Conservation (phyloP, 208 protist genomes). For the Tritrichomonas foetus region DNA sequence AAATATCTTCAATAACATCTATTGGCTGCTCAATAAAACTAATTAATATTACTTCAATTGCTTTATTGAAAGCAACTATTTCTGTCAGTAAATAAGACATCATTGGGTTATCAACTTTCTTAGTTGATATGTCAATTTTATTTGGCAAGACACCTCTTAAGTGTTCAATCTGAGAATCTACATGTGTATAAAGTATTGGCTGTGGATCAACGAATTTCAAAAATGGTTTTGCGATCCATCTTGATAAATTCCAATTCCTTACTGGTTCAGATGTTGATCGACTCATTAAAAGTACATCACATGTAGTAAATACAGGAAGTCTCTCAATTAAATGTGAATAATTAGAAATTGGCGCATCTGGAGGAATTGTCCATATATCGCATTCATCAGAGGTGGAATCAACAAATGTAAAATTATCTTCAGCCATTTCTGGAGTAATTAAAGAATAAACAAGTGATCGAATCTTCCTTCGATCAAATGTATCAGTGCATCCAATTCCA, state of each 20-base stretch:
- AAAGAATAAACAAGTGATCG: background rate
- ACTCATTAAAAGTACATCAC: background rate
- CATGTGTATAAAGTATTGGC: background rate
- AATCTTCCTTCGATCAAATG: background rate
- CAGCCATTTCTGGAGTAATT: background rate
- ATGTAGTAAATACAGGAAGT: background rate
- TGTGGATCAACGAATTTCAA: background rate
- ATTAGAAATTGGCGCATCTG: background rate
- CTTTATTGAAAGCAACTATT: background rate
- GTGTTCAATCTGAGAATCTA: background rate
- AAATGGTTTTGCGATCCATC: background rate
- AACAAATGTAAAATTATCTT: background rate
- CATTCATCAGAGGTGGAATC: background rate
- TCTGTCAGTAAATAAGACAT: background rate
- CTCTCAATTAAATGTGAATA: background rate
- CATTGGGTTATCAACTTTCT: background rate
- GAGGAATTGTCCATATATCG: background rate
- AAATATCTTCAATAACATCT: background rate
- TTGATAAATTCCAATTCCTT: background rate
- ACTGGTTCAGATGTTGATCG: background rate
- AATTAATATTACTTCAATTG: background rate
- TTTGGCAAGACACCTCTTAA: background rate
- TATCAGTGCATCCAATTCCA: background rate
- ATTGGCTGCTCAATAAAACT: background rate
- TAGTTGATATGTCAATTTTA: too few relatives aligned